Conservation (phyloP, 805 yeast species). For the Ogataea paraovalis region DNA sequence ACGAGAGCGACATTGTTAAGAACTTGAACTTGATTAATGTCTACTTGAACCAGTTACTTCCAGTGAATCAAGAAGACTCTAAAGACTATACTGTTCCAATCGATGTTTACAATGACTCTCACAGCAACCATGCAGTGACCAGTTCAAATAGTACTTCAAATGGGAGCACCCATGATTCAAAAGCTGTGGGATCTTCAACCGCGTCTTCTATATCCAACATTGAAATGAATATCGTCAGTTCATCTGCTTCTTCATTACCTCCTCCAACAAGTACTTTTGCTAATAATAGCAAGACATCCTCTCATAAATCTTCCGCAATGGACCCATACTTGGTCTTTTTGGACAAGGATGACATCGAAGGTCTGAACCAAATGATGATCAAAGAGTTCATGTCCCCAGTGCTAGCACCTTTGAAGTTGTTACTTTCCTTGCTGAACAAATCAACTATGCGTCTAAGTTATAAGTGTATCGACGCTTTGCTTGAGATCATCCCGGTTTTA, state of each 20-base stretch:
- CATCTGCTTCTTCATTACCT: conserved; percentile 19
- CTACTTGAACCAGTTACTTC: conserved; percentile 50
- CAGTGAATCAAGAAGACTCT: conserved; percentile 23
- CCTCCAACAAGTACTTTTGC: conserved; percentile 21
- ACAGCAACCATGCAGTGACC: background rate
- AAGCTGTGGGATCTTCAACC: conserved; percentile 15
- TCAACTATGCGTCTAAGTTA: conserved; percentile 54
- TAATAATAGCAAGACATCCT: conserved; percentile 3
- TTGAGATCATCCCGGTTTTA: conserved; percentile 47
- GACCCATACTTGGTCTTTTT: conserved; percentile 25
- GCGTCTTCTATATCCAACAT: conserved; percentile 22
- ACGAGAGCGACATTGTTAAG: conserved; percentile 55
- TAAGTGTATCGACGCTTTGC: conserved; percentile 53
- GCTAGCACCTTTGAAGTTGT: conserved; percentile 48
- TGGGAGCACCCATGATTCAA: background rate
- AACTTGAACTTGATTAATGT: conserved; percentile 51
- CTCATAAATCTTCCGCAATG: conserved; percentile 13
- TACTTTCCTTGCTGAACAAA: conserved; percentile 61
- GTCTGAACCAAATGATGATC: conserved; percentile 42
- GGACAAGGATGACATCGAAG: conserved; percentile 29
- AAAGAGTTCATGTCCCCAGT: conserved; percentile 42
- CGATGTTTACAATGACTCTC: conserved; percentile 14
- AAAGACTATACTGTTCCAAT: conserved; percentile 14
- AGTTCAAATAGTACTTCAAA: background rate
- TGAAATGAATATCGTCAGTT: conserved; percentile 15